Evolutionary conservation across 495 filamentous ascomycete genomes (phyloP), one percentile per base, ranked within the genome.

Genomic region (Aspergillus mulundensis): DNA sequence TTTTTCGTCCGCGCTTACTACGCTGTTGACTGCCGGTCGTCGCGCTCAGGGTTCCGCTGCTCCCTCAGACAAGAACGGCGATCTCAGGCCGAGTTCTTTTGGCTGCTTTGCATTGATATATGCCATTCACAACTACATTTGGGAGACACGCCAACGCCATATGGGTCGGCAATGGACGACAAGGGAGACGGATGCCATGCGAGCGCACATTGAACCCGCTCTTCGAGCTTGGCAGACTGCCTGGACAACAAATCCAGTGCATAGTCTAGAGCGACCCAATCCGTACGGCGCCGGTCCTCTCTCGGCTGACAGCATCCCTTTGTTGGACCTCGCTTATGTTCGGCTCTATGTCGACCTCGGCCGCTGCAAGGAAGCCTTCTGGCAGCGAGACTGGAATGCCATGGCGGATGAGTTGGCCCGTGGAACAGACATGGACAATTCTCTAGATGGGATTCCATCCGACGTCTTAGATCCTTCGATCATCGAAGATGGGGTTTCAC

Each of bases 91-190:
- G 2, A 97, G 94, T 70, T 94, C 92, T 6, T 96, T 96, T 63
- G 94, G 94, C 19, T 97, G 94, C 71, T 75, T 97, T 15, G 81
- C 96, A 11, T 77, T 98, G 50, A 97, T 98, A 66, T 95, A 96
- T 69, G 93, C 94, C 1, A 75, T 98, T 23, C 94, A 98, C 70
- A 96, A 96, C 59, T 97, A 97, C 69, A 96, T 97, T 42, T 97
- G 94, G 94, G 93, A 97, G 72, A 96, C 91, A 1, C 83, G 94
- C 38, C 92, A 96, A 68, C 77, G 91, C 34, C 93, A 97, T 63
- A 86, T 91, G 64, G 91, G 88, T 55, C 85, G 91, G 57, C 82
- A 89, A 57, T 97, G 93, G 93, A 96, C 91, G 15, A 82, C 87
- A 24, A 84, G 89, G 57, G 94, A 97, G 68, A 95, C 90, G 0